Percentiles rank a stretch among this genome's conserved stretches.
Conservation (phyloP, 176 grass and related monocot species). For the Oryza rufipogon region DNA sequence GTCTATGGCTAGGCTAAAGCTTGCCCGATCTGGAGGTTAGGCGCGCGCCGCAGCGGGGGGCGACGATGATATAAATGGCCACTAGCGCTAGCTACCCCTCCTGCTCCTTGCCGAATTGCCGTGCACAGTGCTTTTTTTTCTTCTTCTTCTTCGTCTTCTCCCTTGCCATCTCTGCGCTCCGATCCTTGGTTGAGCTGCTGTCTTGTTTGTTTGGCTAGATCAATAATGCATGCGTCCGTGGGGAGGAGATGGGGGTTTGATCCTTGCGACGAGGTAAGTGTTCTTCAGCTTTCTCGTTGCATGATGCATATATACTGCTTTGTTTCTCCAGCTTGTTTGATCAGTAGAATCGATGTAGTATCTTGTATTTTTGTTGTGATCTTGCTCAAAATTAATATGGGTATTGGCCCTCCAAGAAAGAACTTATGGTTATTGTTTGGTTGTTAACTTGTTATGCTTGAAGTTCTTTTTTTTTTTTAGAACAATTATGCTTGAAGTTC, state of each 20-base stretch:
- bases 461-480: not conserved
- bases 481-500: not conserved
- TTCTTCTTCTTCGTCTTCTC: not conserved
- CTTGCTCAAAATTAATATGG: not conserved
- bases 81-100: not conserved
- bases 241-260: not conserved
- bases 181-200: not conserved
- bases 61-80: slow-evolving; percentile 22
- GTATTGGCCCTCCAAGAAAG: not conserved
- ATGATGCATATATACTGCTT: not conserved
- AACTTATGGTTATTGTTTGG: not conserved
- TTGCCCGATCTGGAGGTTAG: slow-evolving; percentile 14
- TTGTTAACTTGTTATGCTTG: not conserved
- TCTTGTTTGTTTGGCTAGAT: not conserved
- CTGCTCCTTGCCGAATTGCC: not conserved
- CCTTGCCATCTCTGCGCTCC: not conserved
- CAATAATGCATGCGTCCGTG: not conserved
- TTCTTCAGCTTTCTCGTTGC: not conserved
- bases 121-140: not conserved
- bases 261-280: not conserved
- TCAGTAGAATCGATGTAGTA: not conserved
- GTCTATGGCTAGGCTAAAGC: not conserved
- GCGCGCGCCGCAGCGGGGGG: not conserved
- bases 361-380: not conserved
- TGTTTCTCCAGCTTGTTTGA: not conserved